Evolutionary conservation across 768 basidiomycete genomes (phyloP), one percentile per base, ranked within the genome.

Genomic region (Hemileccinum rubropunctum): DNA sequence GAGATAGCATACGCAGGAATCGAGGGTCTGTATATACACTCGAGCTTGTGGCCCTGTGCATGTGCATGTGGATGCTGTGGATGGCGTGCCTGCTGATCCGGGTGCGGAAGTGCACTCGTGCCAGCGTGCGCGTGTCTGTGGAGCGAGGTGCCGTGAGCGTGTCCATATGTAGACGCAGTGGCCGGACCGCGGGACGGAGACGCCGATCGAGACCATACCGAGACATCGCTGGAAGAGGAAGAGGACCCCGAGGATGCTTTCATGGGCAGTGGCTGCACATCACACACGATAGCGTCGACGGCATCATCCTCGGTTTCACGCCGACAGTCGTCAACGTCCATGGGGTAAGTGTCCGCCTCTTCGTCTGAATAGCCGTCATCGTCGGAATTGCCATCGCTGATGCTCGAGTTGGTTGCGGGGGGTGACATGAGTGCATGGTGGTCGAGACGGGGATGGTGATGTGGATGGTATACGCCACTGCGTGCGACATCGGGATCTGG

Each of bases 1-100:
- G 65, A 67, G 20, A 67, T 54, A 9, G 65, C 65, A 47, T 67
- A 67, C 3, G 67, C 65, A 1, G 65, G 48, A 14, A 67, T 63
- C 15, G 67, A 67, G 3, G 65, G 67, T 39, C 56, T 60, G 44
- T 67, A 67, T 3, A 67, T 59, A 15, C 47, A 64, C 9, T 64
- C 65, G 0, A 34, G 23, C 15, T 51, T 52, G 1, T 30, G 28
- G 2, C 23, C 23, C 23, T 23, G 23, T 30, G 28, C 28, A 30
- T 12, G 28, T 23, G 23, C 3, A 23, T 23, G 23, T 6, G 23
- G 23, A 3, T 3, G 23, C 23, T 50, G 40, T 4, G 45, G 56
- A 14, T 23, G 23, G 3, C 45, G 61, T 12, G 45, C 50, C 56
- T 61, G 56, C 18, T 54, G 61, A 45, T 63, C 58, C 20, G 51